A percentile compares a stretch with the other conserved stretches of the same genome.
Conservation (phyloP, 2,329 filamentous ascomycete species). For the Microcyclosporella mali region DNA sequence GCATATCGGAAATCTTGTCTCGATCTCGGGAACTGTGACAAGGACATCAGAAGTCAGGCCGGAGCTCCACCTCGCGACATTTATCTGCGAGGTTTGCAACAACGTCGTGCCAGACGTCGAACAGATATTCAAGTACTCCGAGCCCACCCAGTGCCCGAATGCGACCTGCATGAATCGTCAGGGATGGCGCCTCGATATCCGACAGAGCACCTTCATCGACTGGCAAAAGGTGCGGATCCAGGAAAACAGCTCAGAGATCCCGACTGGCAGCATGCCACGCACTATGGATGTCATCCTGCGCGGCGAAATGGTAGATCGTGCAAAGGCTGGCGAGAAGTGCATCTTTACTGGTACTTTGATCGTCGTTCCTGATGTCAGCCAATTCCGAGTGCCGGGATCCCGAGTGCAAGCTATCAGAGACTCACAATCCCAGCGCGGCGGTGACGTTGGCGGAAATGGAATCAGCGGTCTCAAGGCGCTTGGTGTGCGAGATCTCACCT, state of each 20-base stretch:
- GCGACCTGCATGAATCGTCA: slow-evolving; percentile 76
- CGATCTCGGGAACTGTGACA: slow-evolving; percentile 94
- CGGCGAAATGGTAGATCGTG: slow-evolving; percentile 94
- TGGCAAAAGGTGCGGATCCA: slow-evolving; percentile 99
- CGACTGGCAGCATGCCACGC: slow-evolving; percentile 95
- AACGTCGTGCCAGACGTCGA: slow-evolving; percentile 83
- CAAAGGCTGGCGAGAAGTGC: slow-evolving; percentile 96
- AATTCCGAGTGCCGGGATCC: slow-evolving; percentile 82
- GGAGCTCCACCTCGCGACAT: slow-evolving; percentile 86
- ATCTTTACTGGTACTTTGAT: slow-evolving; percentile 96
- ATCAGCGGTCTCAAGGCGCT: slow-evolving; percentile 84
- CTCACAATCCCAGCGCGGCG: slow-evolving; percentile 62
- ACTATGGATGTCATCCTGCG: slow-evolving; percentile 96
- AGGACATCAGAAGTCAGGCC: slow-evolving; percentile 94
- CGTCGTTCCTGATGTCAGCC: slow-evolving; percentile 93
- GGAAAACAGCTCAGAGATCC: slow-evolving; percentile 97
- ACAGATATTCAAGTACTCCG: slow-evolving; percentile 95
- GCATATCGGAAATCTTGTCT: slow-evolving; percentile 87
- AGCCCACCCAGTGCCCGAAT: slow-evolving; percentile 94
- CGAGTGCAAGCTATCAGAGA: slow-evolving; percentile 79
- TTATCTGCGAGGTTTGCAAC: slow-evolving; percentile 83
- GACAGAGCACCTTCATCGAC: slow-evolving; percentile 95
- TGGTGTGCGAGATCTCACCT: slow-evolving; percentile 90
- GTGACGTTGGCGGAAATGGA: slow-evolving; percentile 74
- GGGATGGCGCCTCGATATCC: slow-evolving; percentile 95